Evolutionary conservation across 2,329 filamentous ascomycete species (phyloP).

Genomic region (Stylonectria norvegica): DNA sequence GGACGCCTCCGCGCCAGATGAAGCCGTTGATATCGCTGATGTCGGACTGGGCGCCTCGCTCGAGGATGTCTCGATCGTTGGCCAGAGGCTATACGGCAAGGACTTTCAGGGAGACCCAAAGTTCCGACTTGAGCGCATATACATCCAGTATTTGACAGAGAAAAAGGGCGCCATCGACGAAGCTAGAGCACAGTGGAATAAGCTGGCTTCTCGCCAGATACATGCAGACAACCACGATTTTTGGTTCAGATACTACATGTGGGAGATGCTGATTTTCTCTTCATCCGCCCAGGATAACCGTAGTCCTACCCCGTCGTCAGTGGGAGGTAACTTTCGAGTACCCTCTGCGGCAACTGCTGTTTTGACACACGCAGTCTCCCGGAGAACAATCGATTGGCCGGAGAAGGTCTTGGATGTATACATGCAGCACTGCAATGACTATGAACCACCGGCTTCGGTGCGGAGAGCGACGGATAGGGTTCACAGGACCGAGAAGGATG

Average conservation of each 20-base stretch:
- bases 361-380: conserved; percentile 64
- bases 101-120: conserved; percentile 81
- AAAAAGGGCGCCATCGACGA: conserved; percentile 73
- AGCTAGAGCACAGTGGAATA: conserved; percentile 74
- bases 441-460: conserved; percentile 74
- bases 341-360: conserved; percentile 74
- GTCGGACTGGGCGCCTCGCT: conserved; percentile 82
- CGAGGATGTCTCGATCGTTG: conserved; percentile 79
- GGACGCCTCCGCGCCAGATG: conserved; percentile 67
- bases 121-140: conserved; percentile 85
- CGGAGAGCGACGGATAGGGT: conserved; percentile 71
- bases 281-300: conserved; percentile 44
- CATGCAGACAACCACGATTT: conserved; percentile 82
- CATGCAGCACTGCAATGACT: conserved; percentile 80
- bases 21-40: conserved; percentile 85
- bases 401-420: conserved; percentile 74
- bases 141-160: conserved; percentile 87
- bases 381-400: conserved; percentile 67
- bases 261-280: conserved; percentile 72
- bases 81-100: conserved; percentile 68
- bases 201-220: conserved; percentile 60
- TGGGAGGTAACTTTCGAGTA: conserved; percentile 51
- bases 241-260: conserved; percentile 88
- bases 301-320: conserved; percentile 49
- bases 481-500: conserved; percentile 62